These are phyloP conservation scores for Claviceps monticola DNA, from an alignment of 2,329 filamentous ascomycete genomes.

Conservation along the genomic window DNA sequence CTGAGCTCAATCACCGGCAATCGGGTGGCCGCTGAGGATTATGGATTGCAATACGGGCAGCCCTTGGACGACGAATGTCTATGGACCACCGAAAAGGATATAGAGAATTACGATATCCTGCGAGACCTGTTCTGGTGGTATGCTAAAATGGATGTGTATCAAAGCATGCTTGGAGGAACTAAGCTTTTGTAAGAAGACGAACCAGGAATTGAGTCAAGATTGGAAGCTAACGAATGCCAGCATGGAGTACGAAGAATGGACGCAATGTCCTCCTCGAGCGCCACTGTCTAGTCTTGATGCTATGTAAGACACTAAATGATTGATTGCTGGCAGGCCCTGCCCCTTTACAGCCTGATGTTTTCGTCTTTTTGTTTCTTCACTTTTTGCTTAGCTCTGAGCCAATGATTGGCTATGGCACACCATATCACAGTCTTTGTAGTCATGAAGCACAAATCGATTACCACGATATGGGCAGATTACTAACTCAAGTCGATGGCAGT, in stretches of 20 bases:
- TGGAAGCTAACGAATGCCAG: constrained; percentile 29
- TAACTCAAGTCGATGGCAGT: constrained; percentile 25
- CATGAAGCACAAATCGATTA: no score
- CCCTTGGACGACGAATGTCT: constrained; percentile 11
- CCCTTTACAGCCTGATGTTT: no score
- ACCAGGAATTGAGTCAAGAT: neutral
- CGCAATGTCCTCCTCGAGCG: constrained; percentile 75
- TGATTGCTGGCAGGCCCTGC: neutral
- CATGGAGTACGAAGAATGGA: constrained; percentile 68
- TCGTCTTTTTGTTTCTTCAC: no score
- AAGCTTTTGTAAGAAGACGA: constrained; percentile 51
- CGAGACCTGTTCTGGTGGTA: constrained; percentile 95
- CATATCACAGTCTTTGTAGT: no score
- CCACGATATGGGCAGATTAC: neutral
- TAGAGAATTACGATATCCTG: constrained; percentile 67
- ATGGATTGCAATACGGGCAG: constrained; percentile 20
- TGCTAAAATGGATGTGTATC: constrained; percentile 83
- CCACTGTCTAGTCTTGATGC: constrained; percentile 65
- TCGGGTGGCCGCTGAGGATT: constrained; percentile 23
- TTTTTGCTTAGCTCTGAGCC: no score
- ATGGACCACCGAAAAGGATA: constrained; percentile 41
- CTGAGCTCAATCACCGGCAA: constrained; percentile 28
- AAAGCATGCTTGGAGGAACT: constrained; percentile 79
- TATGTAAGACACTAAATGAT: constrained; percentile 32
- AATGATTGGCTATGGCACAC: no score